Evolutionary conservation across 2,329 filamentous ascomycete genomes (phyloP).

Genomic region (Polychaeton citri): DNA sequence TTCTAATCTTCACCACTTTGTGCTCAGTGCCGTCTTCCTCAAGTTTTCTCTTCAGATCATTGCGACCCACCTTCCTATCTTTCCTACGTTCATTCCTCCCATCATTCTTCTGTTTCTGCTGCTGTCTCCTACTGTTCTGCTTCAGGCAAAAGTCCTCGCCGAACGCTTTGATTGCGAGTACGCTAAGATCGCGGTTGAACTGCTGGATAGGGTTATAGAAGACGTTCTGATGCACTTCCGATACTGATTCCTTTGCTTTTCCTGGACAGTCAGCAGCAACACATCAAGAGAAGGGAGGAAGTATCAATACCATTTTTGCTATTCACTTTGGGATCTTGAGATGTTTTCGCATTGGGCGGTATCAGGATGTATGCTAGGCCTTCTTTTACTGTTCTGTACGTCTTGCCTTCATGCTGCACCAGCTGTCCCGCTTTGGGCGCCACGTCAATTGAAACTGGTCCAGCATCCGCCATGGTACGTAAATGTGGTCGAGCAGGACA

Average conservation of each 20-base stretch:
- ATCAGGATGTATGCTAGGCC: conserved; percentile 56
- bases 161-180: conserved; percentile 82
- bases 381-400: conserved; percentile 46
- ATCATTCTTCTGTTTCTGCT: conserved; percentile 15
- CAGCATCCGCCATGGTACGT: conserved; percentile 2
- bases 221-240: conserved; percentile 58
- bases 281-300: background rate
- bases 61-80: conserved; percentile 17
- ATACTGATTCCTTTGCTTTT: conserved; percentile 22
- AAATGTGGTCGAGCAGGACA: background rate
- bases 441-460: conserved; percentile 9
- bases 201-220: conserved; percentile 99
- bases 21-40: conserved; percentile 8
- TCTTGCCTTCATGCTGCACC: conserved; percentile 19
- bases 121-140: conserved; percentile 17
- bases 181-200: conserved; percentile 92
- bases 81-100: conserved; percentile 20
- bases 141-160: conserved; percentile 46
- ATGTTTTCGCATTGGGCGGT: conserved; percentile 37
- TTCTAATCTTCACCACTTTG: conserved; percentile 5
- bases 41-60: conserved; percentile 19
- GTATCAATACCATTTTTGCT: conserved; percentile 11
- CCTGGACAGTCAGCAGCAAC: background rate
- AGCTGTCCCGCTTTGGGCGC: conserved; percentile 17
- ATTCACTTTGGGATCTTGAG: conserved; percentile 34